Evolutionary conservation across 1,284 basidiomycete species (phyloP).

Genomic region (Gomphus bonarii): DNA sequence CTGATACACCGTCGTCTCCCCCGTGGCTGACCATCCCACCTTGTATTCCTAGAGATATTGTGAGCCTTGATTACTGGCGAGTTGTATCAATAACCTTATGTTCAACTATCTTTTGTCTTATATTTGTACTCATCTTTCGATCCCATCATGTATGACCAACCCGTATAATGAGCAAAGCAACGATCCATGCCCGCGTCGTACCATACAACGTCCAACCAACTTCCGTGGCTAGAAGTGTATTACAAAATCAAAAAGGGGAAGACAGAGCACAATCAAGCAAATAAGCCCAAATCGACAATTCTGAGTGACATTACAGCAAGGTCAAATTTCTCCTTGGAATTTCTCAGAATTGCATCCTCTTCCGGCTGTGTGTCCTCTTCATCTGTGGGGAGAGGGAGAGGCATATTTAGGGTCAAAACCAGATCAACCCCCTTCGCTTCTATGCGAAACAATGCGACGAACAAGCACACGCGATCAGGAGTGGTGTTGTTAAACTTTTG

Average conservation of each 20-base stretch:
- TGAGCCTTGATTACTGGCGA: not conserved
- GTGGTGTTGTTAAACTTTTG: constrained; percentile 62
- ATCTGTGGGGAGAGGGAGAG: constrained; percentile 41
- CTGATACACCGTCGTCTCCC: not conserved
- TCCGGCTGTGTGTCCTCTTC: constrained; percentile 27
- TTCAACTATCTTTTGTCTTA: not conserved
- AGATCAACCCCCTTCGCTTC: constrained; percentile 61
- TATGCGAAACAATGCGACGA: constrained; percentile 75
- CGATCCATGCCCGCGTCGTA: not conserved
- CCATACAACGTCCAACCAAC: not conserved
- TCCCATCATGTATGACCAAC: not conserved
- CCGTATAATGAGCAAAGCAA: not conserved
- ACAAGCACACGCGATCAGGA: constrained; percentile 63
- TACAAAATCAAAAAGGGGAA: not conserved
- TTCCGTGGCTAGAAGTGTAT: not conserved
- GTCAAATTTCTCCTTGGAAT: constrained; percentile 44
- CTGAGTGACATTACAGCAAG: constrained; percentile 47
- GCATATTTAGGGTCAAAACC: constrained; percentile 75
- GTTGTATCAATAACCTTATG: constrained; percentile 2
- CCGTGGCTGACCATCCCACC: not conserved
- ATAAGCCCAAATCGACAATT: constrained; percentile 68
- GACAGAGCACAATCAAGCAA: constrained; percentile 35
- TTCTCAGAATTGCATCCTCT: constrained; percentile 26
- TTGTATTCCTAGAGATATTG: not conserved
- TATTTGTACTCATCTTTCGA: not conserved